Percentiles rank a stretch among this genome's conserved stretches.
These are phyloP conservation scores for Anisodus tanguticus DNA, from an alignment of 257 asterid species.

Conservation along the genomic window DNA sequence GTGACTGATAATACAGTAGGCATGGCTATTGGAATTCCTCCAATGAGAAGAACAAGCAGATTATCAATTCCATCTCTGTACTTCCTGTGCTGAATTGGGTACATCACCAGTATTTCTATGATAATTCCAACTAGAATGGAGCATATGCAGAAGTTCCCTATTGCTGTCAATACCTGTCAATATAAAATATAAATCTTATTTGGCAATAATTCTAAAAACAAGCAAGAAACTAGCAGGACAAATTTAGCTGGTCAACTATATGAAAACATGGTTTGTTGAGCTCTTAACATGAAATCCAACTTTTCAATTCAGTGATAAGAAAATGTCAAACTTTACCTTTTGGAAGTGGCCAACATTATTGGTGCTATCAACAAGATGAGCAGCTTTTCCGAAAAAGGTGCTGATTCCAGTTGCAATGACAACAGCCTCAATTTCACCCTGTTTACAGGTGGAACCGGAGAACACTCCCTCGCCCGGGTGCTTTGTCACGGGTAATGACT, in stretches of 20 bases:
- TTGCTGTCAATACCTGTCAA: slow-evolving; percentile 72
- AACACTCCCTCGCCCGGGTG: slow-evolving; percentile 53
- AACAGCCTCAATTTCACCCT: slow-evolving; percentile 66
- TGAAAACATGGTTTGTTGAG: not conserved
- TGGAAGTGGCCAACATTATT: slow-evolving; percentile 61
- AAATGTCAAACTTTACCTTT: slow-evolving; percentile 39
- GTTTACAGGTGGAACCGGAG: slow-evolving; percentile 66
- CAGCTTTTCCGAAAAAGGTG: slow-evolving; percentile 65
- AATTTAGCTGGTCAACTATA: not conserved
- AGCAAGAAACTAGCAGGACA: not conserved
- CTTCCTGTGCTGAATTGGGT: slow-evolving; percentile 56
- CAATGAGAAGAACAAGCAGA: slow-evolving; percentile 69
- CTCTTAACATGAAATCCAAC: not conserved
- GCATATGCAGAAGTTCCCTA: slow-evolving; percentile 86
- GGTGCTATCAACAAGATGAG: slow-evolving; percentile 66
- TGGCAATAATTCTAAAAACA: not conserved
- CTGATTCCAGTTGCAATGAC: slow-evolving; percentile 65
- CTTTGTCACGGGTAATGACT: slow-evolving; percentile 60
- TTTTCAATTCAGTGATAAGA: not conserved
- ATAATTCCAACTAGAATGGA: slow-evolving; percentile 66
- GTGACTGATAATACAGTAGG: slow-evolving; percentile 82
- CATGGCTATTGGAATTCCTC: slow-evolving; percentile 89
- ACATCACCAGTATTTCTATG: slow-evolving; percentile 68
- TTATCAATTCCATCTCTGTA: slow-evolving; percentile 68
- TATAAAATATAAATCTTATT: not conserved